These are phyloP conservation scores for Elaeis guineensis DNA, from an alignment of 176 grass and related monocot genomes.

Conservation along the genomic window DNA sequence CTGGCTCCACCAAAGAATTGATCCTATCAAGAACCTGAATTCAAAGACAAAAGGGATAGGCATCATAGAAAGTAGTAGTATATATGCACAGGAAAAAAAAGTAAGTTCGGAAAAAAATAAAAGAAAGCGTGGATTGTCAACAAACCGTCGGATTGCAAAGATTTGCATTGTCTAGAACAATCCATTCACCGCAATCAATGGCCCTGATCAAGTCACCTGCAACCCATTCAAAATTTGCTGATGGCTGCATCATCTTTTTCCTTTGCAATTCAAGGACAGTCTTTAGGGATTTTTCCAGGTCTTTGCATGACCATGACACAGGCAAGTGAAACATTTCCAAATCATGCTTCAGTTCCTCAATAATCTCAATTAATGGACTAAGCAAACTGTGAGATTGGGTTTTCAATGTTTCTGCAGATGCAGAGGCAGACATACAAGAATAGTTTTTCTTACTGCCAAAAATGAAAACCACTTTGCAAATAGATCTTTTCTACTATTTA, in stretches of 20 bases:
- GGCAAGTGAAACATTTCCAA: conserved; percentile 42
- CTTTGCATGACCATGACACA: conserved; percentile 47
- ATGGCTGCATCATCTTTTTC: conserved; percentile 40
- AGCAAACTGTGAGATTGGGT: conserved; percentile 35
- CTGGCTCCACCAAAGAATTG: conserved; percentile 90
- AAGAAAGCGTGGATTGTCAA: conserved; percentile 7
- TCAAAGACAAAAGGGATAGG: conserved; percentile 22
- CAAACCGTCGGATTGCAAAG: conserved; percentile 91
- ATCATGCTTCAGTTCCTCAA: conserved; percentile 63
- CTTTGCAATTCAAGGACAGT: conserved; percentile 44
- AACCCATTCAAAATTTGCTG: conserved; percentile 86
- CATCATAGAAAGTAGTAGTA: not conserved
- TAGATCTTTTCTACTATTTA: conserved; percentile 53
- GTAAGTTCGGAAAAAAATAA: conserved; percentile 12
- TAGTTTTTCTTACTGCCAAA: conserved; percentile 40
- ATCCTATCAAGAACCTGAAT: conserved; percentile 87
- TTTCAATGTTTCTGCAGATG: conserved; percentile 35
- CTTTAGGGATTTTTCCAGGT: conserved; percentile 45
- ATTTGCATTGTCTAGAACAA: conserved; percentile 94
- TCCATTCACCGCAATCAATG: conserved; percentile 79
- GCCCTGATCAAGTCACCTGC: conserved; percentile 72
- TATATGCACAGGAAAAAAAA: not conserved
- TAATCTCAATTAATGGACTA: conserved; percentile 49
- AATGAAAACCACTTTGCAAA: conserved; percentile 85
- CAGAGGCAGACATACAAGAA: conserved; percentile 24